phyloP scores from a whole-genome alignment of 2,329 filamentous ascomycete genomes.

The Ascosphaera pollenicola region DNA sequence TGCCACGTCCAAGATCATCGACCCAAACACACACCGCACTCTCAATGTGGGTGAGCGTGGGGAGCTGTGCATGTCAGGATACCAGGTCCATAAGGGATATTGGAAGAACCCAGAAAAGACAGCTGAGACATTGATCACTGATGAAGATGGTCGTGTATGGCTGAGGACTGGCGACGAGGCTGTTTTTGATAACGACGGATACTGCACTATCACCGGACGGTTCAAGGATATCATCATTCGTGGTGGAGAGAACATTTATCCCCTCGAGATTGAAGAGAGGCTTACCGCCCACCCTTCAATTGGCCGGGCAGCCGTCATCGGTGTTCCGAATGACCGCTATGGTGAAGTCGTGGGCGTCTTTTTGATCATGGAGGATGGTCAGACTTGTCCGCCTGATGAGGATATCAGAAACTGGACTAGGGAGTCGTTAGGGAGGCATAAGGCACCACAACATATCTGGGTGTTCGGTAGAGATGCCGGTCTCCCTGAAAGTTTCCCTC shows the following conservation, averaged over 20 bases:
- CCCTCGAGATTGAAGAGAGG: constrained; percentile 53
- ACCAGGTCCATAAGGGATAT: constrained; percentile 42
- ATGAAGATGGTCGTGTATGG: constrained; percentile 37
- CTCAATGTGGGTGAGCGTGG: constrained; percentile 46
- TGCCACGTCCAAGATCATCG: constrained; percentile 54
- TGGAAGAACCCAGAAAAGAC: constrained; percentile 54
- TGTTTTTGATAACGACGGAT: constrained; percentile 33
- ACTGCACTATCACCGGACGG: constrained; percentile 50
- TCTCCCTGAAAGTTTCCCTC: constrained; percentile 29
- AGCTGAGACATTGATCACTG: constrained; percentile 44
- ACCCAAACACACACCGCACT: constrained; percentile 35
- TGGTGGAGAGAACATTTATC: constrained; percentile 52
- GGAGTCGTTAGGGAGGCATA: constrained; percentile 39
- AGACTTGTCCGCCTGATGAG: constrained; percentile 23
- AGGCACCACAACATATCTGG: constrained; percentile 51
- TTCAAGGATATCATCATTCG: constrained; percentile 66
- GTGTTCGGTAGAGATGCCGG: constrained; percentile 43
- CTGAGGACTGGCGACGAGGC: constrained; percentile 41
- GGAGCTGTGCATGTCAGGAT: constrained; percentile 58
- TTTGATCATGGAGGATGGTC: constrained; percentile 14
- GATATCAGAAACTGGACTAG: constrained; percentile 42
- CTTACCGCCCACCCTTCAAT: constrained; percentile 42
- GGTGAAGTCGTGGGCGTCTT: constrained; percentile 54
- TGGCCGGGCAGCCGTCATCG: constrained; percentile 44
- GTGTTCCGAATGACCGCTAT: constrained; percentile 46